Evolutionary conservation across 2,329 filamentous ascomycete species (phyloP), one percentile per base, ranked within the genome.

Genomic region (Paracamarosporium sp.): DNA sequence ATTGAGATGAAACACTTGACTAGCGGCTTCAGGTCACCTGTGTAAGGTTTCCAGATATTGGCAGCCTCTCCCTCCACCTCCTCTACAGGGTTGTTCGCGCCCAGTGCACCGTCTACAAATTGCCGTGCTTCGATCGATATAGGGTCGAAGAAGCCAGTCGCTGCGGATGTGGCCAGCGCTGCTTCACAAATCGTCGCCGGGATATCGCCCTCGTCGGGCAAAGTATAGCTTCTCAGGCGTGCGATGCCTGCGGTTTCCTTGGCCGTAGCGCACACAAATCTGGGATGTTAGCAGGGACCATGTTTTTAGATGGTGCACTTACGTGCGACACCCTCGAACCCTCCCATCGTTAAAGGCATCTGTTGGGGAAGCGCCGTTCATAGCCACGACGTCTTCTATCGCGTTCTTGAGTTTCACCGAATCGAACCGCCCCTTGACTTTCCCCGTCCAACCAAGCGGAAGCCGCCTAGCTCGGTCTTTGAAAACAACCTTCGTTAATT

Each of bases 1-100:
- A 65, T 54, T 3, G 59, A 65, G 8, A 65, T 50, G 35, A 65
- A 60, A 48, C 61, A 65, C 50, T 63, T 63, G n/a, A 60, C 54
- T 47, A 59, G 56, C n/a, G 60, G n/a, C n/a, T 17, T 27, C 13
- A 27, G 35, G 36, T 60, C 20, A 9, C 55, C 50, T 28, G 30
- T 40, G 25, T 57, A 35, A 38, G 56, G 28, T 38, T 54, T 54
- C 61, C 61, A 63, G 20, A 63, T 52, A 28, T 65, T 59, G 6
- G 50, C 13, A 2, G 63, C 41, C 61, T 82, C 72, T 24, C 71
- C 70, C 72, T 73, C 79, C 1, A 82, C 62, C 27, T 73, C 57
- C 6, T 67, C 57, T 12, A 79, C 68, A 0, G 82, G 82, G 54
- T 84, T 84, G 65, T 84, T 84, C 8, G 62, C 62, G 11, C 64